Percentiles rank a stretch among this genome's conserved stretches.
phyloP scores from a whole-genome alignment of 768 basidiomycete genomes.

The Lepiota venenata region DNA sequence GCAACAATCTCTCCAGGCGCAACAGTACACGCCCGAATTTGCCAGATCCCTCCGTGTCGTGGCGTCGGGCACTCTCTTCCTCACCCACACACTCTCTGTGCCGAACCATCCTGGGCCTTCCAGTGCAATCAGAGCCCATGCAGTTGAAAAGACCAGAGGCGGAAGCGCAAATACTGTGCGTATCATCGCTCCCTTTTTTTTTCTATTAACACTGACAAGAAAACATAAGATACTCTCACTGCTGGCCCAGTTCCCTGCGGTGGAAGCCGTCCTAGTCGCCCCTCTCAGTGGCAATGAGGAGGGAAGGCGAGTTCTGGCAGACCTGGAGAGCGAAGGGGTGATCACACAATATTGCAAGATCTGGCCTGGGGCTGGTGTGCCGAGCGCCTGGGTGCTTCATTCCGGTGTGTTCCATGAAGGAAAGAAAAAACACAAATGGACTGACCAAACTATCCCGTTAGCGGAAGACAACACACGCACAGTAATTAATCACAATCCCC shows the following conservation, averaged over 20 bases:
- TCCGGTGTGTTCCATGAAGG: slow-evolving; percentile 41
- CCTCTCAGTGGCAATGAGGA: slow-evolving; percentile 73
- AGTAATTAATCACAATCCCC: slow-evolving; percentile 83
- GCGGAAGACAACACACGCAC: slow-evolving; percentile 60
- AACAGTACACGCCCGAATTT: slow-evolving; percentile 19
- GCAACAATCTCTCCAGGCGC: neutral
- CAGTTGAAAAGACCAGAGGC: slow-evolving; percentile 63
- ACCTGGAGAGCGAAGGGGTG: slow-evolving; percentile 65
- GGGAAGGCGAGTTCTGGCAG: slow-evolving; percentile 55
- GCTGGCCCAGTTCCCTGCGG: slow-evolving; percentile 64
- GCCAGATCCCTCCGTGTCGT: slow-evolving; percentile 63
- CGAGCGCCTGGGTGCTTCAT: slow-evolving; percentile 79
- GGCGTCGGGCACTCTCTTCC: slow-evolving; percentile 77
- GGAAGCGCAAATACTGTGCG: slow-evolving; percentile 64
- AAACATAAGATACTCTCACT: slow-evolving; percentile 55
- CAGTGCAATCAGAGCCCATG: slow-evolving; percentile 64
- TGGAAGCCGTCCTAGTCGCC: slow-evolving; percentile 70
- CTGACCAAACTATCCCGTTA: slow-evolving; percentile 17
- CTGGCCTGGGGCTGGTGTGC: slow-evolving; percentile 69
- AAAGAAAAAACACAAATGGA: neutral
- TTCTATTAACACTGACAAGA: neutral
- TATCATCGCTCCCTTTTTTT: neutral
- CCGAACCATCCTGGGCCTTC: slow-evolving; percentile 56
- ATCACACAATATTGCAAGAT: slow-evolving; percentile 72
- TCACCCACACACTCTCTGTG: slow-evolving; percentile 68